Evolutionary conservation across 116 monocot species (phyloP).

Genomic region (Cymodocea nodosa): DNA sequence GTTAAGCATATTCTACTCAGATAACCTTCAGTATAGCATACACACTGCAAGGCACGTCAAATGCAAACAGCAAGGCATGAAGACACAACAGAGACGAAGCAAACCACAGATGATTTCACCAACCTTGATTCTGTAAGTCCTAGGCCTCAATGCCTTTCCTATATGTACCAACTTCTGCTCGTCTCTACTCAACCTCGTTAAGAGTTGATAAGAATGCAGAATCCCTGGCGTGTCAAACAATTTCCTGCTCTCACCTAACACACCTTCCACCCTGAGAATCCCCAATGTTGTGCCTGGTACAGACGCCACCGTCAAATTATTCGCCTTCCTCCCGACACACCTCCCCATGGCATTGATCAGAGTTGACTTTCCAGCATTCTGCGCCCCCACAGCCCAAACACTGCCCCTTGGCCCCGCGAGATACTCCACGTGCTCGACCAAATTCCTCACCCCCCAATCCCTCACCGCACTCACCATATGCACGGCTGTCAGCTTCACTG

Average conservation of each 20-base stretch:
- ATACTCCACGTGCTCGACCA: conserved; percentile 56
- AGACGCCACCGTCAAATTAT: conserved; percentile 73
- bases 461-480: conserved; percentile 69
- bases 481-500: conserved; percentile 36
- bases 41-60: no score
- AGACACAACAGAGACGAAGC: no score
- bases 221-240: conserved; percentile 92
- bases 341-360: conserved; percentile 86
- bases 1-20: no score
- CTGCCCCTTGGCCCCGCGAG: conserved; percentile 72
- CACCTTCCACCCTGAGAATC: conserved; percentile 71
- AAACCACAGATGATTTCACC: background rate
- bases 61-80: no score
- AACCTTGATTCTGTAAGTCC: conserved; percentile 85
- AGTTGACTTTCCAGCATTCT: conserved; percentile 95
- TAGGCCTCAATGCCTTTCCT: conserved; percentile 60
- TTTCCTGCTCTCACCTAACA: conserved; percentile 57
- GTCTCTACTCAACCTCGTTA: conserved; percentile 59
- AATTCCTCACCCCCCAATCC: conserved; percentile 63
- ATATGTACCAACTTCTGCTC: conserved; percentile 80
- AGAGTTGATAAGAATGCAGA: conserved; percentile 72
- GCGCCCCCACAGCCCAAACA: conserved; percentile 94
- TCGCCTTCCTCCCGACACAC: conserved; percentile 26
- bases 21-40: no score
- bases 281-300: conserved; percentile 92